Evolutionary conservation across 2,329 filamentous ascomycete species (phyloP), one percentile per base, ranked within the genome.

Genomic region (Rachicladosporium sp.): DNA sequence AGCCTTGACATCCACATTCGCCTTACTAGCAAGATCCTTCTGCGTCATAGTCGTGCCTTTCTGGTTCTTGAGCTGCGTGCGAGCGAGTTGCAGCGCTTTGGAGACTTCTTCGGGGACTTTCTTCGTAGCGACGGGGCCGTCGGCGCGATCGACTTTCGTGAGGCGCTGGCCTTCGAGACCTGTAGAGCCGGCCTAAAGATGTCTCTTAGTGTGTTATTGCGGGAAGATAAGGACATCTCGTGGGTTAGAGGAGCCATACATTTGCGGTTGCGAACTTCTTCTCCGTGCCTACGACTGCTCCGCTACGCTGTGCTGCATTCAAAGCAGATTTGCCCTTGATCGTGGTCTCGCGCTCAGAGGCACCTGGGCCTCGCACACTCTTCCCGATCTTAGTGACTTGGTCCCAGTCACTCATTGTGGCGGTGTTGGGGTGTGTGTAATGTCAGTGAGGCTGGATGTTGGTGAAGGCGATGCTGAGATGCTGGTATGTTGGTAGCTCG

Each of bases 91-190:
- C 67, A 96, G 95, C 49, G 81, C 83, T 50, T 84, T 77, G 55
- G 83, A 86, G 49, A 96, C 85, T 41, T 75, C 71, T 56, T 74
- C 72, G 60, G 87, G 86, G 43, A 95, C 72, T 35, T 86, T 93
- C 70, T 93, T 93, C 58, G 87, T 88, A 71, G 94, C 94, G 67
- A 96, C 81, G 67, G 95, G 94, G 62, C 95, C 91, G 71, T 96
- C 88, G 61, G 79, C 80, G 52, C 89, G 88, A 73, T 96, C 91
- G 64, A 98, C 88, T 72, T 96, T 95, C 51, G 91, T 96, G 50
- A 96, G 74, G 60, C 85, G 88, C 69, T 98, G 91, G 53, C 91
- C 91, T 67, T 96, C 89, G 50, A 54, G 52, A 46, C 58, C 59
- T 29, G 38, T 35, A 46, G 44, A 46, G 32, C 48, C 43, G 31